Evolutionary conservation across 73 alveolate genomes (phyloP).

Genomic region (Symbiodinium pilosum): DNA sequence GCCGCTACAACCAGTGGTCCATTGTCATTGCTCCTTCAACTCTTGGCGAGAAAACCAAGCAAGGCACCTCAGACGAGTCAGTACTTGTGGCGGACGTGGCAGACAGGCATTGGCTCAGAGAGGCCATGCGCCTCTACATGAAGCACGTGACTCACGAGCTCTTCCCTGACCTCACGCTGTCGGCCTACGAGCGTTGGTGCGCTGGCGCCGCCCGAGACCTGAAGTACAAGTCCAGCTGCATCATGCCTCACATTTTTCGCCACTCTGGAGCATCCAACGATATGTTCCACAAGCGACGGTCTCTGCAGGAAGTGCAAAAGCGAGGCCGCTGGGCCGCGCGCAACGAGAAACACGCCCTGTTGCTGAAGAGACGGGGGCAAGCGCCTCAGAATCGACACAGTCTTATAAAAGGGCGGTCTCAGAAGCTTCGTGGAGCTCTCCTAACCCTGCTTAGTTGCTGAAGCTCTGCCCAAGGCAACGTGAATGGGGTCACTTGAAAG

Average conservation of each 20-base stretch:
- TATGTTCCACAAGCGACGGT: not conserved
- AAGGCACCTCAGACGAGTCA: conserved; percentile 13
- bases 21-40: not conserved
- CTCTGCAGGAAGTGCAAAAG: conserved; percentile 10
- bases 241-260: conserved; percentile 20
- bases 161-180: not conserved
- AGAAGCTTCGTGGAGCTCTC: not conserved
- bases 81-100: not conserved
- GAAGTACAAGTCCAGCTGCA: not conserved
- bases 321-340: conserved; percentile 47
- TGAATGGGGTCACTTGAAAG: not conserved
- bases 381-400: not conserved
- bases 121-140: not conserved
- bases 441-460: not conserved
- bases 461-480: not conserved
- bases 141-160: not conserved
- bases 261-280: conserved; percentile 17
- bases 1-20: not conserved
- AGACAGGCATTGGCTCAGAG: not conserved
- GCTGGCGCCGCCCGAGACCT: not conserved
- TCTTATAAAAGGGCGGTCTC: not conserved
- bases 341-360: conserved; percentile 7
- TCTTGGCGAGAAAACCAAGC: not conserved
- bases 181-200: not conserved
- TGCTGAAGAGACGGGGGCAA: not conserved